These are phyloP conservation scores for Candida yuanshanica DNA, from an alignment of 805 yeast species.

Conservation along the genomic window DNA sequence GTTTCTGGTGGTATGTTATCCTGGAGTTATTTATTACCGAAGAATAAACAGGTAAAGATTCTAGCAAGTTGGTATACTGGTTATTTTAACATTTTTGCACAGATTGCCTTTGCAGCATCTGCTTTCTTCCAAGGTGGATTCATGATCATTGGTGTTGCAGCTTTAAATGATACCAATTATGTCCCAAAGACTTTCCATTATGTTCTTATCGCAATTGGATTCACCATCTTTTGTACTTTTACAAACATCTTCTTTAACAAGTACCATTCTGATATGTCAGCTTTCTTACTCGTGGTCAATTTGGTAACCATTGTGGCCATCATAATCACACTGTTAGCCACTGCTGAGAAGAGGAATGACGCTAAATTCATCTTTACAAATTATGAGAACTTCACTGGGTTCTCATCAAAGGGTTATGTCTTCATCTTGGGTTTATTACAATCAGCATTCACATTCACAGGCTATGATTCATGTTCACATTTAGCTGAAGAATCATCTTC, in stretches of 20 bases:
- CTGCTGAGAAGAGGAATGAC: slow-evolving; percentile 19
- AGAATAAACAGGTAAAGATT: slow-evolving; percentile 20
- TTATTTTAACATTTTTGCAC: slow-evolving; percentile 24
- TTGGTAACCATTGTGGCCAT: slow-evolving; percentile 16
- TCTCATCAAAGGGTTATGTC: slow-evolving; percentile 21
- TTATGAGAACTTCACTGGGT: slow-evolving; percentile 21
- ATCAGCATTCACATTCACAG: slow-evolving; percentile 25
- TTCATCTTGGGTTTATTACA: slow-evolving; percentile 24
- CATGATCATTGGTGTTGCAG: slow-evolving; percentile 18
- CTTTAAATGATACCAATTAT: slow-evolving; percentile 15
- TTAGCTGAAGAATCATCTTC: slow-evolving; percentile 28
- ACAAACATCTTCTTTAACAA: slow-evolving; percentile 20
- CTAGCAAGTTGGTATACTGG: slow-evolving; percentile 28
- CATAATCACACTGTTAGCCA: slow-evolving; percentile 17
- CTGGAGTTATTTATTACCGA: slow-evolving; percentile 30
- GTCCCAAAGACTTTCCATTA: slow-evolving; percentile 17
- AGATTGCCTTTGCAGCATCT: slow-evolving; percentile 21
- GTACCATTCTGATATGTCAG: slow-evolving; percentile 20
- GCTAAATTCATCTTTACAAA: slow-evolving; percentile 23
- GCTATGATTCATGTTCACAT: slow-evolving; percentile 31
- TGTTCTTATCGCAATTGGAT: slow-evolving; percentile 19
- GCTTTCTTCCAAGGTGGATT: slow-evolving; percentile 24
- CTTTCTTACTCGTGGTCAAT: slow-evolving; percentile 16
- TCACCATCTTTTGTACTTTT: slow-evolving; percentile 19
- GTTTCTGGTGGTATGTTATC: slow-evolving; percentile 30